These are phyloP conservation scores for Colletotrichum lupini DNA, from an alignment of 2,329 filamentous ascomycete species.

Conservation along the genomic window DNA sequence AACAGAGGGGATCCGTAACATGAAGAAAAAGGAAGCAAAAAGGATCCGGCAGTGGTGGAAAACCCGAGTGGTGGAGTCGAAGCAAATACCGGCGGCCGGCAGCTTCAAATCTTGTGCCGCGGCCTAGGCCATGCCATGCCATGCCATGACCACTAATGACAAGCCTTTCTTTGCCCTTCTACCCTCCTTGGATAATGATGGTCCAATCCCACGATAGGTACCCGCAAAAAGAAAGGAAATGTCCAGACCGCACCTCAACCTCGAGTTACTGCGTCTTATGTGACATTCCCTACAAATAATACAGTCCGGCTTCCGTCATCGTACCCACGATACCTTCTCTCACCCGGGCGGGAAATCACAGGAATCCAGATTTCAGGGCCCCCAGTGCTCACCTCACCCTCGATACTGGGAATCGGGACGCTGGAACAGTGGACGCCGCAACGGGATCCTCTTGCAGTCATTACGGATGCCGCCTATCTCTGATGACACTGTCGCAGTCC, in stretches of 20 bases:
- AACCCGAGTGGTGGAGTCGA: slow-evolving; percentile 17
- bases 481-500: neutral
- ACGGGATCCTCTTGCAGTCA: neutral
- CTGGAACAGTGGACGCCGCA: neutral
- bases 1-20: neutral
- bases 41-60: slow-evolving; percentile 18
- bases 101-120: slow-evolving; percentile 13
- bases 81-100: slow-evolving; percentile 26
- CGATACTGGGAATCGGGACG: too few species aligned
- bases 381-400: too few species aligned
- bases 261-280: neutral
- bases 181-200: too few species aligned
- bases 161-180: neutral
- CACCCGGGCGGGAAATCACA: neutral
- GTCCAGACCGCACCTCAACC: neutral
- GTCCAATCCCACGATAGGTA: neutral
- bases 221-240: neutral
- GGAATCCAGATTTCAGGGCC: neutral
- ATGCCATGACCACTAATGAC: neutral
- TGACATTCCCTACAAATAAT: neutral
- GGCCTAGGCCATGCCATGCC: neutral
- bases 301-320: neutral
- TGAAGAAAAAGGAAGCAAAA: neutral
- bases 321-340: neutral
- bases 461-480: neutral